These are phyloP conservation scores for Hypomontagnella submonticulosa DNA, from an alignment of 495 filamentous ascomycete genomes.

Conservation along the genomic window DNA sequence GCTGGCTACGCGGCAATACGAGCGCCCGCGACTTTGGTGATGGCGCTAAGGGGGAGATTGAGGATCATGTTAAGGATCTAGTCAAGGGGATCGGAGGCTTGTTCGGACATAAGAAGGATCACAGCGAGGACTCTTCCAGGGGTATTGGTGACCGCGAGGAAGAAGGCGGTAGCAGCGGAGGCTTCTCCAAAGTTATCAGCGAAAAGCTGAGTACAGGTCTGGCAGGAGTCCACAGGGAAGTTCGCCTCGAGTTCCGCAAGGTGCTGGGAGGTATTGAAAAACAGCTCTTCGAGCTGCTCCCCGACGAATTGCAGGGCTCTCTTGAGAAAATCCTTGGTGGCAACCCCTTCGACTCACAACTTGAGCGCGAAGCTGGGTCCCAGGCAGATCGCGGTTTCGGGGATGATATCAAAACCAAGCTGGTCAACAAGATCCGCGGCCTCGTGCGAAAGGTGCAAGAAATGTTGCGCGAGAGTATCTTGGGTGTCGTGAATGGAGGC, in stretches of 20 bases:
- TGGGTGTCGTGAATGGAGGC: constrained; percentile 1
- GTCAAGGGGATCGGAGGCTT: constrained; percentile 1
- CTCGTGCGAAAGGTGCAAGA: constrained; percentile 8
- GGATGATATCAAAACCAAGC: constrained; percentile 4
- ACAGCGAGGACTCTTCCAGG: neutral
- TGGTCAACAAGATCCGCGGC: neutral
- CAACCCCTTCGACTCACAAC: constrained; percentile 6
- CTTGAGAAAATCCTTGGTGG: constrained; percentile 10
- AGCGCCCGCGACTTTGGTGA: constrained; percentile 2
- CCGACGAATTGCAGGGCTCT: constrained; percentile 5
- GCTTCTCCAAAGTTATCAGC: constrained; percentile 4
- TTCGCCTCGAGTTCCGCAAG: constrained; percentile 1
- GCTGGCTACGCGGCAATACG: constrained; percentile 4
- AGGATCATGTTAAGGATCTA: constrained; percentile 4
- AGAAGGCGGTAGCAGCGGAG: neutral
- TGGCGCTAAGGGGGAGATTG: constrained; percentile 2
- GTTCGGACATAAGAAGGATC: constrained; percentile 3
- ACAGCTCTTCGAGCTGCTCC: neutral
- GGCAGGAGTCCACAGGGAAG: neutral
- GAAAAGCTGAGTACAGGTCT: constrained; percentile 4
- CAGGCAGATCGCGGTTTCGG: neutral
- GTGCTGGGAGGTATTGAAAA: neutral
- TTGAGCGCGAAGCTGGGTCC: constrained; percentile 1
- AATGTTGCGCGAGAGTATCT: constrained; percentile 5
- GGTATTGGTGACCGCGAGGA: neutral